Conservation (phyloP, 306 rosid genomes). For the Lathyrus sativus region DNA sequence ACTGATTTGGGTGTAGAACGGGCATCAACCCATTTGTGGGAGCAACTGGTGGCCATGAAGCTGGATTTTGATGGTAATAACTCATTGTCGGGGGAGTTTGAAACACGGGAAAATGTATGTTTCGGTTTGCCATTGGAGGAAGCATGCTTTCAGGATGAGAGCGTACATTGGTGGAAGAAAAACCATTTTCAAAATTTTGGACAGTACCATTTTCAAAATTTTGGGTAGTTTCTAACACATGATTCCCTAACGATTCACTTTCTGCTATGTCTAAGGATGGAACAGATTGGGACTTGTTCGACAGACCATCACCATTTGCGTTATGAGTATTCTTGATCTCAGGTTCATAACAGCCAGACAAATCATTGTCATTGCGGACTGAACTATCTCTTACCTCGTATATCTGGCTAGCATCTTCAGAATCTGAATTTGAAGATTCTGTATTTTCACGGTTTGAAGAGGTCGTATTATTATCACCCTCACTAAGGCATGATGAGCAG, state of each 20-base stretch:
- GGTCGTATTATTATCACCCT: conserved; percentile 79
- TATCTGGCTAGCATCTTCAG: conserved; percentile 81
- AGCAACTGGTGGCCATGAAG: conserved; percentile 85
- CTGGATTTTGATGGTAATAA: conserved; percentile 84
- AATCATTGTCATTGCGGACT: conserved; percentile 52
- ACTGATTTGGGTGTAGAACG: conserved; percentile 66
- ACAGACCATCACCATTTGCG: conserved; percentile 43
- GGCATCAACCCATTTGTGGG: conserved; percentile 68
- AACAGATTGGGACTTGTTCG: too few relatives aligned
- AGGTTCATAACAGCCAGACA: conserved; percentile 53
- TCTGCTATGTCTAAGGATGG: too few relatives aligned
- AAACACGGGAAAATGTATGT: too few relatives aligned
- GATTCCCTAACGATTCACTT: too few relatives aligned
- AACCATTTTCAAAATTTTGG: too few relatives aligned
- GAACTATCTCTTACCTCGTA: conserved; percentile 69
- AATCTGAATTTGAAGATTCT: conserved; percentile 89
- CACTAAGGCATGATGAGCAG: conserved; percentile 82
- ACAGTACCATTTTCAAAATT: too few relatives aligned
- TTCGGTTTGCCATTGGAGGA: too few relatives aligned
- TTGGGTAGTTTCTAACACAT: too few relatives aligned
- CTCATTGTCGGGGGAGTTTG: too few relatives aligned
- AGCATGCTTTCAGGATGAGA: too few relatives aligned
- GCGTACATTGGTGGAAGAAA: too few relatives aligned
- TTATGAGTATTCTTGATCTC: conserved; percentile 44
- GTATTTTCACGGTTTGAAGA: conserved; percentile 75